These are phyloP conservation scores for Noccaea bulbosa DNA, from an alignment of 345 rosid genomes.

Conservation along the genomic window DNA sequence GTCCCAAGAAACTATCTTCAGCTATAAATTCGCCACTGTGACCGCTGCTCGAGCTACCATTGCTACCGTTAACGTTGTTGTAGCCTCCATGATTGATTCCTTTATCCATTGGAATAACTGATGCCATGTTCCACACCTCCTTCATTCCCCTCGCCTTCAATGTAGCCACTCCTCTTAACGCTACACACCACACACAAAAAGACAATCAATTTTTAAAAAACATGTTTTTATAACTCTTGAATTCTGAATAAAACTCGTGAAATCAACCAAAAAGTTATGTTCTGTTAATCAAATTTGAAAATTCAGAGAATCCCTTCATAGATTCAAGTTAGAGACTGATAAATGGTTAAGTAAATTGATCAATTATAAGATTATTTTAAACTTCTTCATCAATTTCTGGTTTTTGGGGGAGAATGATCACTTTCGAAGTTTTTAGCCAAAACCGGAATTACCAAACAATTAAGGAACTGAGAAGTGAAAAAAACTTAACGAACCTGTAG, in stretches of 20 bases:
- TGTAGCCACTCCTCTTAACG: conserved; percentile 87
- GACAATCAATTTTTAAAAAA: not conserved
- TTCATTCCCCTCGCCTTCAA: conserved; percentile 79
- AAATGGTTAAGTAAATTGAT: not conserved
- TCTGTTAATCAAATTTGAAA: not conserved
- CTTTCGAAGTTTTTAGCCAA: not conserved
- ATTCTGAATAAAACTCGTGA: too few species aligned
- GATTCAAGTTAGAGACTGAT: not conserved
- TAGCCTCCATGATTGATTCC: conserved; percentile 51
- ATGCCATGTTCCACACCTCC: conserved; percentile 95
- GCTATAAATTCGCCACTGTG: conserved; percentile 83
- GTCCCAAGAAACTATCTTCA: conserved; percentile 87
- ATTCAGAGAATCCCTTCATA: not conserved
- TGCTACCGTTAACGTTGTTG: conserved; percentile 49
- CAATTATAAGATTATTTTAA: not conserved
- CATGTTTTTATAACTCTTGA: not conserved
- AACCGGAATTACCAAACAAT: not conserved
- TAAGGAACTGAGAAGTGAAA: not conserved
- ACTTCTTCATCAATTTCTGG: not conserved
- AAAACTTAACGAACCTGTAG: conserved; percentile 58
- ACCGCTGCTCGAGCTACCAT: conserved; percentile 74
- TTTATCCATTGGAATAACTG: conserved; percentile 90
- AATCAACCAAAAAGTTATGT: not conserved
- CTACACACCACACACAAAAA: conserved; percentile 43
- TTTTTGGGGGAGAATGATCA: not conserved